phyloP scores from a whole-genome alignment of 1,139 yeast genomes.

The Taphrina flavorubra region DNA sequence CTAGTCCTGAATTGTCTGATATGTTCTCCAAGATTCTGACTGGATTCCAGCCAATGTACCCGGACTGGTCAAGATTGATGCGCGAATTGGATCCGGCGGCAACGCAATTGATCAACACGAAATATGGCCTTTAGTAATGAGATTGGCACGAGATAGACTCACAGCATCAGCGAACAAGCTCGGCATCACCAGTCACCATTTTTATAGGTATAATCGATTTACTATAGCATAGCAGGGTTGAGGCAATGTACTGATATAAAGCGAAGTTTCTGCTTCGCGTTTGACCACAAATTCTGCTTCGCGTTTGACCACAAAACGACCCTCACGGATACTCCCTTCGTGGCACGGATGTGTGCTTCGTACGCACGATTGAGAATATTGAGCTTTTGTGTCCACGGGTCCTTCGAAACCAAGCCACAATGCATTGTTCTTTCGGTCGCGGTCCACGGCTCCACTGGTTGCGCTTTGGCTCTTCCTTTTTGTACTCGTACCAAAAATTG shows the following conservation, averaged over 20 bases:
- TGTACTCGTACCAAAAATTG: no score
- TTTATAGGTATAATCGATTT: slow-evolving; percentile 7
- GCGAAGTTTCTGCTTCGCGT: background rate
- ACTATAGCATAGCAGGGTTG: slow-evolving; percentile 16
- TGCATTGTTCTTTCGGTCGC: no score
- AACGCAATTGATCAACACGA: slow-evolving; percentile 29
- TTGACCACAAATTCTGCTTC: no score
- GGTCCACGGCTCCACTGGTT: no score
- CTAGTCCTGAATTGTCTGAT: slow-evolving; percentile 52
- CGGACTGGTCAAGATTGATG: slow-evolving; percentile 32
- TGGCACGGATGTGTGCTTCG: no score
- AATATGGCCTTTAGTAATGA: slow-evolving; percentile 10
- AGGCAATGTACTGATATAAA: slow-evolving; percentile 6
- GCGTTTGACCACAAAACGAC: no score
- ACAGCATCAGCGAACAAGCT: slow-evolving; percentile 8
- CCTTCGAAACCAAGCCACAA: no score
- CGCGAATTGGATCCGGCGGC: slow-evolving; percentile 29
- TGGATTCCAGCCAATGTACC: slow-evolving; percentile 40
- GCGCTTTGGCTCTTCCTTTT: no score
- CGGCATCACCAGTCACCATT: background rate
- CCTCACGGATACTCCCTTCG: no score
- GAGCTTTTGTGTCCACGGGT: no score
- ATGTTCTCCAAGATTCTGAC: slow-evolving; percentile 45
- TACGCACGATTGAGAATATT: no score
- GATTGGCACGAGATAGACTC: slow-evolving; percentile 5